Conservation (phyloP, 1,139 yeast species). For the Suhomyces ambrosiae region DNA sequence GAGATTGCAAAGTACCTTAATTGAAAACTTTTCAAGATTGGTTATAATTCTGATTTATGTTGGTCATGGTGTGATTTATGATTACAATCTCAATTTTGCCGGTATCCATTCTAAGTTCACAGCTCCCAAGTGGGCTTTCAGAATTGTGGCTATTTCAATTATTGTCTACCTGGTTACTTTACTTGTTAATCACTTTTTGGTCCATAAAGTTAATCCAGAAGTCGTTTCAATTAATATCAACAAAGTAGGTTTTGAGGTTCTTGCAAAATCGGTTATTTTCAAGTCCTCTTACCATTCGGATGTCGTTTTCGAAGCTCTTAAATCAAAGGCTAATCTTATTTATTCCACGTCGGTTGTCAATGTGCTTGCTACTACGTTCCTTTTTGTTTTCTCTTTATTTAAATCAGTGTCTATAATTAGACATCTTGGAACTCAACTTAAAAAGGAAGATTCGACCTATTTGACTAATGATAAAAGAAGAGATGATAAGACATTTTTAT, state of each 20-base stretch:
- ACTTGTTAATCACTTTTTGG: constrained; percentile 9
- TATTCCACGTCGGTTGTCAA: constrained; percentile 9
- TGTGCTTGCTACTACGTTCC: constrained; percentile 5
- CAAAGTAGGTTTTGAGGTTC: constrained; percentile 9
- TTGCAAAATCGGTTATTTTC: constrained; percentile 10
- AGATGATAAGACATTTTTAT: constrained; percentile 11
- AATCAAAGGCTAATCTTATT: constrained; percentile 4
- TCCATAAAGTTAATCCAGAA: constrained; percentile 3
- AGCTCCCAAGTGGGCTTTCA: constrained; percentile 3
- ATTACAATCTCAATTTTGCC: constrained; percentile 1
- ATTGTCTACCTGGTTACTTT: constrained; percentile 5
- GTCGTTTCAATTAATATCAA: constrained; percentile 8
- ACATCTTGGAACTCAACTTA: constrained; percentile 1
- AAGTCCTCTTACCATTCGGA: constrained; percentile 9
- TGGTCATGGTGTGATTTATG: constrained; percentile 13
- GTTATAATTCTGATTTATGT: constrained; percentile 8
- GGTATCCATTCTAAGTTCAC: constrained; percentile 6
- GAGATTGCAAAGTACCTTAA: constrained; percentile 5
- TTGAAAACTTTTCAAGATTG: constrained; percentile 5
- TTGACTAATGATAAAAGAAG: constrained; percentile 11
- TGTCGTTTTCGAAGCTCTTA: constrained; percentile 3
- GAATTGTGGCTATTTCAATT: neutral
- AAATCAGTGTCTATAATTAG: constrained; percentile 6
- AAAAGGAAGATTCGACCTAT: constrained; percentile 5
- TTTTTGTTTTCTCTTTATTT: constrained; percentile 5